Evolutionary conservation across 169 alveolate species (phyloP), one percentile per base, ranked within the genome.

Genomic region (Blepharisma undulans): DNA sequence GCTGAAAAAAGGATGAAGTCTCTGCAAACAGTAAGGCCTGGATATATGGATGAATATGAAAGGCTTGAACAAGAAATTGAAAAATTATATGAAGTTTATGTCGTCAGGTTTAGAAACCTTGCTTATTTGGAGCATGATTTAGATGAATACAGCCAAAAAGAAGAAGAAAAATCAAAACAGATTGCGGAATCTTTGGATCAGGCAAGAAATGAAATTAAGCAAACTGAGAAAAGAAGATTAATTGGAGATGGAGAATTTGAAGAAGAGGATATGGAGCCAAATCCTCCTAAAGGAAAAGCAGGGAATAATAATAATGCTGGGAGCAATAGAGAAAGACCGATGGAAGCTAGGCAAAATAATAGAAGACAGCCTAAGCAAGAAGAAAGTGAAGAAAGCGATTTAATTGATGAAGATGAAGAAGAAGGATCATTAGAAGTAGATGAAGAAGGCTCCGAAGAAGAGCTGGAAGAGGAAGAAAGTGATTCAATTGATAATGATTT

Each of bases 11-110:
- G 97, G 71, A 87, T 95, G 66, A 93, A 92, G 88, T 93, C 96
- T n/a, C 84, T 97, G 76, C 95, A 95, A 29, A 94, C 94, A 60
- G 98, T 97, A 21, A 94, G 97, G 27, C 99, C 99, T 1, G 98
- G 97, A 60, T 96, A 95, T 91, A 93, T 95, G 96, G 98, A 94
- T 74, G 99, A 97, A 94, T 96, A 95, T 80, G 95, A 90, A 81
- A 84, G 92, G 84, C 89, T 94, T 72, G 93, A 92, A 76, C 88
- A 90, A 79, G 93, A 94, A 78, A 72, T 94, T 27, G 92, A 78
- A 77, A 91, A 93, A 77, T 84, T 95, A 61, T 95, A 97, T 88
- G 92, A 92, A 72, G 90, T 93, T 72, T 97, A 95, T 91, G 97
- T 97, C 29, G 97, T 94, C 91, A 94, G 94, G 86, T 95, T 95